phyloP scores from a whole-genome alignment of 169 alveolate species.

The Besnoitia besnoiti region DNA sequence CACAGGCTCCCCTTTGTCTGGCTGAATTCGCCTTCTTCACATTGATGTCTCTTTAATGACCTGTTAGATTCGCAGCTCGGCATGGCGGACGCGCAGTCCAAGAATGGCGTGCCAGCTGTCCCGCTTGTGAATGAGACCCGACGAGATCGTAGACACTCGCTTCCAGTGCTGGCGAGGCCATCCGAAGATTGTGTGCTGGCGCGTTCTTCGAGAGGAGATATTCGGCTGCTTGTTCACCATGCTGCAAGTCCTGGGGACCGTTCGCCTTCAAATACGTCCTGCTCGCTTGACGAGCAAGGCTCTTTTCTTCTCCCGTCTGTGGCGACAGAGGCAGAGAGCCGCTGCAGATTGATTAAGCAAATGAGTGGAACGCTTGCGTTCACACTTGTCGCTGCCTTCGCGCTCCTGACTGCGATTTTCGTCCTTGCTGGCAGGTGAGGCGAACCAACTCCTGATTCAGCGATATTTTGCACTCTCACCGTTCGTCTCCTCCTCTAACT shows the following conservation, averaged over 20 bases:
- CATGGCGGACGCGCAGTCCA: too few species aligned
- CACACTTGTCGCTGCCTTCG: not conserved
- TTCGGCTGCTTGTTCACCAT: not conserved
- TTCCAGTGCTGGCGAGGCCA: not conserved
- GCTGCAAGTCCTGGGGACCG: not conserved
- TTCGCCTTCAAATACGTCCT: not conserved
- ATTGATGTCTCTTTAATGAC: too few species aligned
- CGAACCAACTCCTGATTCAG: not conserved
- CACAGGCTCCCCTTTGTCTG: too few species aligned
- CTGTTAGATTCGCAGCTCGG: too few species aligned
- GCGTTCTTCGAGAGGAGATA: not conserved
- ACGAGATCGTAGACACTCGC: not conserved
- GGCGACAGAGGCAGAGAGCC: not conserved
- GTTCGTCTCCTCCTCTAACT: not conserved
- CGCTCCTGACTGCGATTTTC: not conserved
- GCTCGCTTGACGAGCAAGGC: not conserved
- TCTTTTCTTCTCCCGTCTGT: not conserved
- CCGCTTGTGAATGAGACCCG: not conserved
- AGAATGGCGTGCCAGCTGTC: not conserved
- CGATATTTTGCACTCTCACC: not conserved
- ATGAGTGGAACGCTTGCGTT: not conserved
- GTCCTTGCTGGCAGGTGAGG: conserved; percentile 4
- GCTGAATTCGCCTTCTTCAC: too few species aligned
- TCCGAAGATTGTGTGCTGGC: not conserved
- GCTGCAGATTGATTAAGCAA: not conserved